phyloP scores from a whole-genome alignment of 352 stramenopile genomes.

The Phytopythium cucurbitacearum region DNA sequence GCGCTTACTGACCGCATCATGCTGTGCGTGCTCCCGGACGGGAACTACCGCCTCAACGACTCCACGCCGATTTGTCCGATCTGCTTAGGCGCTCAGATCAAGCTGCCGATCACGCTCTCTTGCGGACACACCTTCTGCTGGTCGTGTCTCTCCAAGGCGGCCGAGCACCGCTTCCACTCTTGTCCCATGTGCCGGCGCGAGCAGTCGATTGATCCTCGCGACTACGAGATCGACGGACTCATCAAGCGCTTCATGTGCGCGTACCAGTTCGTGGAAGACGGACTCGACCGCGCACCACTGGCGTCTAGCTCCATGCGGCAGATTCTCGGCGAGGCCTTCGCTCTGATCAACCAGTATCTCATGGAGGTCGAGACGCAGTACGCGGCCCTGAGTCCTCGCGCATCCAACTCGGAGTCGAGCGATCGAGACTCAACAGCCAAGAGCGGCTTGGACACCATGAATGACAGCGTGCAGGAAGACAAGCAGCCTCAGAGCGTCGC shows the following conservation, averaged over 20 bases:
- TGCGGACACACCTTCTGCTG: conserved; percentile 80
- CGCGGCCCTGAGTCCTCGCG: conserved; percentile 39
- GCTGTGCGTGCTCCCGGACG: conserved; percentile 62
- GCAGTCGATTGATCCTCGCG: conserved; percentile 71
- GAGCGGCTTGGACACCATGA: not conserved
- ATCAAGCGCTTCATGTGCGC: conserved; percentile 72
- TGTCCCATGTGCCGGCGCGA: conserved; percentile 65
- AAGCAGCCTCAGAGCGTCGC: not conserved
- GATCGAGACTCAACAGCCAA: not conserved
- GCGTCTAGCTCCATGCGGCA: conserved; percentile 60
- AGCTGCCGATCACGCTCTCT: conserved; percentile 64
- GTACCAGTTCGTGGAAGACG: conserved; percentile 58
- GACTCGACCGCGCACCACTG: conserved; percentile 42
- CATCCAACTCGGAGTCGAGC: conserved; percentile 14
- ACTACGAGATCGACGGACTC: conserved; percentile 78
- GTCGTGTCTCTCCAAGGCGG: conserved; percentile 71
- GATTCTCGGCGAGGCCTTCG: conserved; percentile 63
- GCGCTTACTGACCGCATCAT: conserved; percentile 63
- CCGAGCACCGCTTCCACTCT: conserved; percentile 68
- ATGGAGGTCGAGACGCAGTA: conserved; percentile 54
- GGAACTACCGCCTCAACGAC: conserved; percentile 51
- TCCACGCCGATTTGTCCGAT: conserved; percentile 58
- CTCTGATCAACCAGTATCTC: conserved; percentile 46
- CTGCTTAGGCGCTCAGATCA: conserved; percentile 55
- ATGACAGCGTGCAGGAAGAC: not conserved